phyloP scores from a whole-genome alignment of 805 yeast genomes.

The Monosporozyma solicola region DNA sequence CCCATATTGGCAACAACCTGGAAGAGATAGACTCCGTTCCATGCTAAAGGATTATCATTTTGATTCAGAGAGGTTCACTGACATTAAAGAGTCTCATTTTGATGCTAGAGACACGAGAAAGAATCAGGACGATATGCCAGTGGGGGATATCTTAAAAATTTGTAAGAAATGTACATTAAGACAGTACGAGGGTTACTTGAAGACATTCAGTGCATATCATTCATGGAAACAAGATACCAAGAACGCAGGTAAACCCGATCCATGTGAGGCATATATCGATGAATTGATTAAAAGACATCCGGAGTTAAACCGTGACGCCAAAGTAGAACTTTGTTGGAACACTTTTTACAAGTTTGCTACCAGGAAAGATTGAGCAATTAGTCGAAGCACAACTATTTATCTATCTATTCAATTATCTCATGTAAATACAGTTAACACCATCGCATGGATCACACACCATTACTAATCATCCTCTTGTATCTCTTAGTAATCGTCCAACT shows the following conservation, averaged over 20 bases:
- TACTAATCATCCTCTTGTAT: neutral
- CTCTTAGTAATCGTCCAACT: neutral
- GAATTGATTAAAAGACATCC: conserved; percentile 29
- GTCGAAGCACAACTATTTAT: no score
- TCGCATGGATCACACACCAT: neutral
- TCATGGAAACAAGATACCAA: conserved; percentile 35
- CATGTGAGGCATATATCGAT: conserved; percentile 42
- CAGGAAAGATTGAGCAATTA: neutral
- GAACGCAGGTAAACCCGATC: conserved; percentile 32
- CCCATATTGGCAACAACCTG: conserved; percentile 78
- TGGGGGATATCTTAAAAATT: conserved; percentile 23
- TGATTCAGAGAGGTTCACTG: conserved; percentile 31
- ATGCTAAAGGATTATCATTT: conserved; percentile 25
- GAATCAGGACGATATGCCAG: conserved; percentile 2
- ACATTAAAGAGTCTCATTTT: conserved; percentile 30
- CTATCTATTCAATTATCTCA: neutral
- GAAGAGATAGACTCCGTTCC: conserved; percentile 46
- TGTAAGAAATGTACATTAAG: conserved; percentile 35
- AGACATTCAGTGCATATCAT: conserved; percentile 68
- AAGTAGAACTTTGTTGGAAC: conserved; percentile 19
- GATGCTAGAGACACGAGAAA: conserved; percentile 9
- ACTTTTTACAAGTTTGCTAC: conserved; percentile 24
- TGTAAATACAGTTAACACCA: neutral
- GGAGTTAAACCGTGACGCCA: conserved; percentile 10
- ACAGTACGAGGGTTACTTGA: conserved; percentile 43